Base-by-base conservation (phyloP, 2,329 filamentous ascomycete genomes). In the Paraphoma sp. region DNA sequence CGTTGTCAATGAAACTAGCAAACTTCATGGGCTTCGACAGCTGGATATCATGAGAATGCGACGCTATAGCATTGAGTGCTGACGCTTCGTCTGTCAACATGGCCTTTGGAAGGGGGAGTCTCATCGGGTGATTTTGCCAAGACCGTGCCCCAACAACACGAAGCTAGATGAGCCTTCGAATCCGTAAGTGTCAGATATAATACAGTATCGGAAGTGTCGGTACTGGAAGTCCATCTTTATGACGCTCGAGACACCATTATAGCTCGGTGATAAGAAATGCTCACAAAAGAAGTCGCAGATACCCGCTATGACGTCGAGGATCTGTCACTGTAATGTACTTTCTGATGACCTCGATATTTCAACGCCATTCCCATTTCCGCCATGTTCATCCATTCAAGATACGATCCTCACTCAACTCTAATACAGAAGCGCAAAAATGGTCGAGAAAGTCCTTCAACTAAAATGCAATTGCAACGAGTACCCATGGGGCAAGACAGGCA, bases 401-500 rank as follows among this genome's bases (percentile, higher is more conserved):
- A 18, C 29, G 42, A n/a, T 31, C 50, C 43, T 14, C 14, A 40
- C 46, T 28, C 38, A 18, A 40, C 46, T 48, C 16, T 30, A 47
- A 14, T 12, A 38, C n/a, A 31, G 30, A 28, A 45, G 36, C 17
- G 10, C 57, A 61, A 72, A 38, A 36, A 85, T 84, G 82, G 74
- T 79, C 36, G 76, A 82, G 41, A 79, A 81, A 53, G 79, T 86
- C 10, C 78, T 86, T 54, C 83, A 85, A 64, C 69, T 87, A 23
- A 81, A 81, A 63, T 86, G 83, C 65, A 75, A 78, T 43, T 83
- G 83, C 71, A 86, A 86, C 70, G 78, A 87, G 64, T 91, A 91
- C 62, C 82, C 84, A 10, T 93, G 89, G 89, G 90, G 90, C 2
- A 90, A 87, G 71, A 82, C 84, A 64, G 89, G 89, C 29, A 82